These are phyloP conservation scores for Penicillium silybi DNA, from an alignment of 495 filamentous ascomycete genomes.

Conservation along the genomic window DNA sequence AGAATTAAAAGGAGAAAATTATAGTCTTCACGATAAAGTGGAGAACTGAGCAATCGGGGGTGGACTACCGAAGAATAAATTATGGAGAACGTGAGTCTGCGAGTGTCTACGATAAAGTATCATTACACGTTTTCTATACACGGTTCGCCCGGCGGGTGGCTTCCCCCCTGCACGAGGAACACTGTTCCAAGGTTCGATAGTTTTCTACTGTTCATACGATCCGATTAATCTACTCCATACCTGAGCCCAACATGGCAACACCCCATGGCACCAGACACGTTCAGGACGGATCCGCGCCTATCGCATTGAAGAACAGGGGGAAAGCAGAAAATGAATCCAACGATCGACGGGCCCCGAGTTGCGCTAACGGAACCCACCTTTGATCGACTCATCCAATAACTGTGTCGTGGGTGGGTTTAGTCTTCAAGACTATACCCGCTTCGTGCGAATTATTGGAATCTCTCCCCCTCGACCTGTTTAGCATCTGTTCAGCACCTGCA, in stretches of 20 bases:
- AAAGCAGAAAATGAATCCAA: not conserved
- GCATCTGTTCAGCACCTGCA: not conserved
- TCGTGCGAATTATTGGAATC: conserved; percentile 7
- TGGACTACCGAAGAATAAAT: conserved; percentile 17
- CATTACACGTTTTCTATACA: not conserved
- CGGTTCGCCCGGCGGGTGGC: not conserved
- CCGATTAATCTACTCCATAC: not conserved
- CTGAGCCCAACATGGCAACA: not conserved
- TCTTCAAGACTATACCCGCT: conserved; percentile 7
- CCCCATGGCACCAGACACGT: not conserved
- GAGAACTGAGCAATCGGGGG: conserved; percentile 15
- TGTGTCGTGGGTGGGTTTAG: not conserved
- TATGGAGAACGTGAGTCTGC: conserved; percentile 9
- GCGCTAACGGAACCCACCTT: conserved; percentile 4
- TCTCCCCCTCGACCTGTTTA: conserved; percentile 1
- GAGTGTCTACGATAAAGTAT: not conserved
- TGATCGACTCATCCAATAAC: not conserved
- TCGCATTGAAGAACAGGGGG: conserved; percentile 15
- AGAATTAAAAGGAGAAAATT: conserved; percentile 12
- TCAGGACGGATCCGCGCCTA: conserved; percentile 1
- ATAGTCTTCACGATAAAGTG: conserved; percentile 3
- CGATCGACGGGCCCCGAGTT: conserved; percentile 9
- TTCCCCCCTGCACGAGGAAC: not conserved
- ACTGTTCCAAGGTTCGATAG: not conserved
- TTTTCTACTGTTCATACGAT: conserved; percentile 2